phyloP scores from a whole-genome alignment of 2,329 filamentous ascomycete species.

The Fusarium globosum region DNA sequence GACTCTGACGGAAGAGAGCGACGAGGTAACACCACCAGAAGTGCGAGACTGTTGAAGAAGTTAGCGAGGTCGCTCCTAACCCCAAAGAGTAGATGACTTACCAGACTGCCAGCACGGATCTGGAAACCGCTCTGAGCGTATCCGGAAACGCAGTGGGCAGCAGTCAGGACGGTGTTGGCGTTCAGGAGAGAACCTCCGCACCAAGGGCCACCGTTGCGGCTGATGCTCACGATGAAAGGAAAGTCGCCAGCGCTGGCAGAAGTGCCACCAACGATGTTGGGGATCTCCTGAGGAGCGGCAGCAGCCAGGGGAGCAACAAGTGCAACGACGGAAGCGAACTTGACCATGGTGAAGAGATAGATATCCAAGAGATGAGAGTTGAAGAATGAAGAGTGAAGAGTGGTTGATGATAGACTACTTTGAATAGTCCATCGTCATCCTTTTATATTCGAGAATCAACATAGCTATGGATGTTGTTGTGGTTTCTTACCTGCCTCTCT shows the following conservation, averaged over 20 bases:
- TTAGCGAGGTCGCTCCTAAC: rapidly evolving
- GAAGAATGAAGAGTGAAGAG: slow-evolving; percentile 20
- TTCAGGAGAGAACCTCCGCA: slow-evolving; percentile 48
- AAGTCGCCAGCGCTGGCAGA: slow-evolving; percentile 44
- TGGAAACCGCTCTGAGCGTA: slow-evolving; percentile 25
- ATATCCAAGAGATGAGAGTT: slow-evolving; percentile 10
- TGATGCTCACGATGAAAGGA: slow-evolving; percentile 48
- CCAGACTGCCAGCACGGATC: slow-evolving; percentile 45
- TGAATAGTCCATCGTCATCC: neutral
- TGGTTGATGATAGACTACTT: neutral
- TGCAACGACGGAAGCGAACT: slow-evolving; percentile 22
- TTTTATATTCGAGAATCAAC: slow-evolving; percentile 16
- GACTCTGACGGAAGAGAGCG: slow-evolving; percentile 38
- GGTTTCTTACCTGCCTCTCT: slow-evolving; percentile 5
- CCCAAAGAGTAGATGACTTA: neutral
- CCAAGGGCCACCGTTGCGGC: slow-evolving; percentile 30
- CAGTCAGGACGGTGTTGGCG: slow-evolving; percentile 48
- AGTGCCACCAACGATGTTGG: slow-evolving; percentile 44
- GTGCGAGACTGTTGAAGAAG: slow-evolving; percentile 26
- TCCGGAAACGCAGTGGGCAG: slow-evolving; percentile 43
- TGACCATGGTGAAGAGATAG: slow-evolving; percentile 20
- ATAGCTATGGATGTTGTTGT: neutral
- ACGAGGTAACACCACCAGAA: slow-evolving; percentile 43
- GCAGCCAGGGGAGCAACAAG: slow-evolving; percentile 28
- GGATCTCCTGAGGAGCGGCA: slow-evolving; percentile 15